phyloP scores from a whole-genome alignment of 1,139 yeast genomes.

The Pneumocystis carinii region DNA sequence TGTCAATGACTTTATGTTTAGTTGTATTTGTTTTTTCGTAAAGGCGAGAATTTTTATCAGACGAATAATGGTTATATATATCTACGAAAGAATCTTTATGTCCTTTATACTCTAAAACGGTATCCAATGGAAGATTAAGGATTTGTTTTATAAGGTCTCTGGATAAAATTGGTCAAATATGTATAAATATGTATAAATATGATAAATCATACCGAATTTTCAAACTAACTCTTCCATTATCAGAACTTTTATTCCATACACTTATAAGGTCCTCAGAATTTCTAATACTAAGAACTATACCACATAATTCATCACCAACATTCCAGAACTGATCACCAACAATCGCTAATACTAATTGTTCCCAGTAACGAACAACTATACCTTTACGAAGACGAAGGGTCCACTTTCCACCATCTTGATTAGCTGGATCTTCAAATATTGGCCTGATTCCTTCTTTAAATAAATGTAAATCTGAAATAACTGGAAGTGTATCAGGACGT shows the following conservation, averaged over 20 bases:
- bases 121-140: slow-evolving; percentile 18
- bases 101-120: slow-evolving; percentile 8
- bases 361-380: slow-evolving; percentile 24
- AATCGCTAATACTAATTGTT: slow-evolving; percentile 22
- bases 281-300: slow-evolving; percentile 26
- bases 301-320: slow-evolving; percentile 23
- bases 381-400: slow-evolving; percentile 34
- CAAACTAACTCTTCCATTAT: slow-evolving; percentile 12
- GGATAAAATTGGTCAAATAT: neutral
- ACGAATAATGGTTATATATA: slow-evolving; percentile 7
- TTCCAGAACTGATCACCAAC: slow-evolving; percentile 19
- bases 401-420: slow-evolving; percentile 55
- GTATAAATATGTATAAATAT: neutral
- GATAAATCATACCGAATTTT: slow-evolving; percentile 14
- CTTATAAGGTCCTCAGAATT: slow-evolving; percentile 24
- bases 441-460: slow-evolving; percentile 54
- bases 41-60: neutral
- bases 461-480: slow-evolving; percentile 44
- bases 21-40: neutral
- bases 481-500: slow-evolving; percentile 34
- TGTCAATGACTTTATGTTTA: neutral
- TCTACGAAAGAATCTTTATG: slow-evolving; percentile 4
- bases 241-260: slow-evolving; percentile 22
- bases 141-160: slow-evolving; percentile 16
- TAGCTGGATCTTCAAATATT: slow-evolving; percentile 58